Evolutionary conservation across 2,329 filamentous ascomycete species (phyloP).

Genomic region (Elsinoe necatrix): DNA sequence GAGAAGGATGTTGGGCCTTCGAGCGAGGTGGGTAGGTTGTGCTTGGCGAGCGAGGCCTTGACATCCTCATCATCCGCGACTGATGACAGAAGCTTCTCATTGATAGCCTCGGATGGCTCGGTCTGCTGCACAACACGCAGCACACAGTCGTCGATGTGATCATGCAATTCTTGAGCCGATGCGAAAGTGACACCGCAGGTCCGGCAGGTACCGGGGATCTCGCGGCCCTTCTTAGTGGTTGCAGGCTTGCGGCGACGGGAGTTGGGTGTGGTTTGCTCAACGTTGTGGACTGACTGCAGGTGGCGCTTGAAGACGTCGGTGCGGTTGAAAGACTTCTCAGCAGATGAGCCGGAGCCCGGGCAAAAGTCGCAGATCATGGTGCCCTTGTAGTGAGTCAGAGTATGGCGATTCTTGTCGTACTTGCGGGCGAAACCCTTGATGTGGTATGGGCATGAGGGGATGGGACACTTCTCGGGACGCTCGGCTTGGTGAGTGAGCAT

Average conservation of each 20-base stretch:
- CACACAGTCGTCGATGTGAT: slow-evolving; percentile 73
- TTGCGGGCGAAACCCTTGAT: slow-evolving; percentile 87
- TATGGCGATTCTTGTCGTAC: slow-evolving; percentile 94
- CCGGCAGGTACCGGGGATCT: slow-evolving; percentile 79
- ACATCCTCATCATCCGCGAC: slow-evolving; percentile 53
- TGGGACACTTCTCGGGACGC: slow-evolving; percentile 88
- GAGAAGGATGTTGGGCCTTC: slow-evolving; percentile 39
- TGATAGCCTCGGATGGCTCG: slow-evolving; percentile 50
- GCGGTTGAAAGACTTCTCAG: slow-evolving; percentile 91
- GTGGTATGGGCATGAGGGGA: slow-evolving; percentile 85
- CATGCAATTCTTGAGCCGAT: slow-evolving; percentile 92
- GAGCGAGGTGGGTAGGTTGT: slow-evolving; percentile 45
- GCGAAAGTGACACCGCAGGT: slow-evolving; percentile 80
- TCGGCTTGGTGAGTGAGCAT: slow-evolving; percentile 91
- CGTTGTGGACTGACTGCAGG: slow-evolving; percentile 78
- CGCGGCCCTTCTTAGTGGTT: slow-evolving; percentile 52
- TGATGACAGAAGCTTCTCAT: slow-evolving; percentile 47
- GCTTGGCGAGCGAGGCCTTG: slow-evolving; percentile 49
- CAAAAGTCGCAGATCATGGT: slow-evolving; percentile 97
- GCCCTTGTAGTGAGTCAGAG: slow-evolving; percentile 90
- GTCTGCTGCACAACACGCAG: slow-evolving; percentile 54
- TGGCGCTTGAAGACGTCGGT: slow-evolving; percentile 95
- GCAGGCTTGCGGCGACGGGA: slow-evolving; percentile 63
- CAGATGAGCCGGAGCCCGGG: slow-evolving; percentile 75
- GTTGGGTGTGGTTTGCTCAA: slow-evolving; percentile 88